phyloP scores from a whole-genome alignment of 768 basidiomycete genomes.

The Pulveroboletus sp. region DNA sequence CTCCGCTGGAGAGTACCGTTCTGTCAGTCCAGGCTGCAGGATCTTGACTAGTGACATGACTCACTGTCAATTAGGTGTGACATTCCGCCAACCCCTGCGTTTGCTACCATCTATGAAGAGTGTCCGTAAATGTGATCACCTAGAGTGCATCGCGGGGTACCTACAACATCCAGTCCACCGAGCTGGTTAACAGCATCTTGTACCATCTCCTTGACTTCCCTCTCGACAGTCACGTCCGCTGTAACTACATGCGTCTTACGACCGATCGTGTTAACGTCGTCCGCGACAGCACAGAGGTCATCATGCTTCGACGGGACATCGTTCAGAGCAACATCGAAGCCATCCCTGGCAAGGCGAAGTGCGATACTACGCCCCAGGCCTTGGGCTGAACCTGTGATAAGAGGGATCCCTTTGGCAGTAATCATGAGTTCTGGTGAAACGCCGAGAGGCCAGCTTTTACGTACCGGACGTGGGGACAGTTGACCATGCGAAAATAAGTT shows the following conservation, averaged over 20 bases:
- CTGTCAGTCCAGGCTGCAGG: not conserved
- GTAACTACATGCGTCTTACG: no score
- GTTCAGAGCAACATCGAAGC: constrained; percentile 28
- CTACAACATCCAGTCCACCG: constrained; percentile 6
- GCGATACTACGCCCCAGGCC: constrained; percentile 25
- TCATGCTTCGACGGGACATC: constrained; percentile 19
- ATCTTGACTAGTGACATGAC: not conserved
- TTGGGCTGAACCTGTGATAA: constrained; percentile 30
- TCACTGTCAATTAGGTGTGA: not conserved
- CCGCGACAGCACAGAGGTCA: constrained; percentile 8
- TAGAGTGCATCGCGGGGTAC: not conserved
- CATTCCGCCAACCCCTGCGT: constrained; percentile 1
- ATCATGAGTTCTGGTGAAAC: not conserved
- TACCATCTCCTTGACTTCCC: no score
- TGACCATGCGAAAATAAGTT: not conserved
- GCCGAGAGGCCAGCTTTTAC: no score
- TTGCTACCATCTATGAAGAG: constrained; percentile 14
- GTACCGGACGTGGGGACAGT: not conserved
- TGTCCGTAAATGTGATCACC: no score
- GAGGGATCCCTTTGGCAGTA: constrained; percentile 24
- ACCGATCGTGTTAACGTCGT: constrained; percentile 4
- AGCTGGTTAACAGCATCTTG: not conserved
- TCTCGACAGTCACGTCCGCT: no score
- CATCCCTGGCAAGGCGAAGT: constrained; percentile 17
- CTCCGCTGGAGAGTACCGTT: not conserved